Evolutionary conservation across 2,329 filamentous ascomycete genomes (phyloP).

Genomic region (Grosmannia serpens): DNA sequence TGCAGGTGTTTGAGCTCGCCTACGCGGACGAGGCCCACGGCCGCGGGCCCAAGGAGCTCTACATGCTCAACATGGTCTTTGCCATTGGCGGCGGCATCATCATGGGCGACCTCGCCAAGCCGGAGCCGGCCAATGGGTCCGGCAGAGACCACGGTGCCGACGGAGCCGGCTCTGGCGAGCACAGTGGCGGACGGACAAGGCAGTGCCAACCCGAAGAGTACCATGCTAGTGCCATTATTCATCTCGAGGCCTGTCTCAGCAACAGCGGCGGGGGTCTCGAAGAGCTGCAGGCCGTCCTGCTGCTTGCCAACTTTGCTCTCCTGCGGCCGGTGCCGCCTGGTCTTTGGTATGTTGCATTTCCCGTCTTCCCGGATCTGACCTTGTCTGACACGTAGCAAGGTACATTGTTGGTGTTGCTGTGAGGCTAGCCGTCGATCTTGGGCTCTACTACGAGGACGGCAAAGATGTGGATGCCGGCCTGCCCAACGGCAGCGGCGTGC

Average conservation of each 20-base stretch:
- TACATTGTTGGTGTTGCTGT: conserved; percentile 94
- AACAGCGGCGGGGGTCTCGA: conserved; percentile 82
- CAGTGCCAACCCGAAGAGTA: conserved; percentile 84
- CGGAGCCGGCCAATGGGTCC: conserved; percentile 1
- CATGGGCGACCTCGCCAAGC: conserved; percentile 50
- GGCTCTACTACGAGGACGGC: conserved; percentile 85
- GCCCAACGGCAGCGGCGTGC: conserved; percentile 31
- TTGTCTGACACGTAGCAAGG: conserved; percentile 24
- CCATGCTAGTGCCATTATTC: conserved; percentile 85
- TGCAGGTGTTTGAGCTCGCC: conserved; percentile 73
- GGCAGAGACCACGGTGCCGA: not conserved
- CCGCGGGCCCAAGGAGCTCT: conserved; percentile 70
- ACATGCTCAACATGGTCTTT: conserved; percentile 93
- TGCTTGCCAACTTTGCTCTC: conserved; percentile 84
- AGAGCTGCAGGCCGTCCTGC: conserved; percentile 82
- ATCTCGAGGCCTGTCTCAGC: conserved; percentile 77
- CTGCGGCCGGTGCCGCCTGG: conserved; percentile 85
- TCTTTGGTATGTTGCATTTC: conserved; percentile 72
- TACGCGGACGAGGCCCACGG: conserved; percentile 58
- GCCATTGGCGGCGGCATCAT: conserved; percentile 93
- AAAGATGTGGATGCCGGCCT: conserved; percentile 50
- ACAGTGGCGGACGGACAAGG: conserved; percentile 20
- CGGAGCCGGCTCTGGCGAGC: not conserved
- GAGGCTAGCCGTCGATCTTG: conserved; percentile 79
- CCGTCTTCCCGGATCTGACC: too few relatives aligned